Evolutionary conservation across 805 yeast species (phyloP), one percentile per base, ranked within the genome.

Genomic region (Spathaspora passalidarum): DNA sequence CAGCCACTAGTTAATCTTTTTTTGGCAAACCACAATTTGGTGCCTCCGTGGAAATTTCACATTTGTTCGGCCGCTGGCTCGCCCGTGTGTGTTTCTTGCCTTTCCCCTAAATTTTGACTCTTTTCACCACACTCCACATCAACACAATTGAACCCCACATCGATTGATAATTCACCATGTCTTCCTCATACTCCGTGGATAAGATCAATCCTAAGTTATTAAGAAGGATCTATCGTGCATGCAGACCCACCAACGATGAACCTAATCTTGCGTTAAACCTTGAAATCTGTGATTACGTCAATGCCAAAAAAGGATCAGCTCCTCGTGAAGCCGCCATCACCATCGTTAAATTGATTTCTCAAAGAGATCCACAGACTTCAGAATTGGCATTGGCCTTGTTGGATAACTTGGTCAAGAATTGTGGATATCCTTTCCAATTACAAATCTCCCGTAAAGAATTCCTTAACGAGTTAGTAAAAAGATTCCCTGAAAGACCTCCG

Each of bases 401-500:
- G 50, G 99, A 94, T 61, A 88, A 88, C 44, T 72, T 94, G 55
- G 99, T 94, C 44, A 94, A 94, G 69, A 94, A 94, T 71, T 94
- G 99, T 70, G 99, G 98, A 4, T 94, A 92, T 64, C 97, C 99
- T 6, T 81, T 94, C 68, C 99, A 94, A 54, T 74, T 94, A 40
- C 99, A 94, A 68, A 88, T 94, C 44, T 87, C 96, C 3, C 79
- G 98, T 49, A 91, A 94, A 66, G 98, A 92, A 63, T 94, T 94
- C 56, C 75, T 94, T 58, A 94, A 94, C 62, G 96, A 89, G 60
- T 76, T 94, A 59, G 99, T 94, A 19, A 86, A 88, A 57, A 72
- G 88, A 62, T 94, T 94, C 69, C 98, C 98, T 1, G 97, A 91
- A 61, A 81, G 88, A 59, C 98, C 99, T 1, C 96, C 97, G 3